A percentile compares a stretch with the other conserved stretches of the same genome.
These are phyloP conservation scores for Hygrophorus russula DNA, from an alignment of 768 basidiomycete species.

Conservation along the genomic window DNA sequence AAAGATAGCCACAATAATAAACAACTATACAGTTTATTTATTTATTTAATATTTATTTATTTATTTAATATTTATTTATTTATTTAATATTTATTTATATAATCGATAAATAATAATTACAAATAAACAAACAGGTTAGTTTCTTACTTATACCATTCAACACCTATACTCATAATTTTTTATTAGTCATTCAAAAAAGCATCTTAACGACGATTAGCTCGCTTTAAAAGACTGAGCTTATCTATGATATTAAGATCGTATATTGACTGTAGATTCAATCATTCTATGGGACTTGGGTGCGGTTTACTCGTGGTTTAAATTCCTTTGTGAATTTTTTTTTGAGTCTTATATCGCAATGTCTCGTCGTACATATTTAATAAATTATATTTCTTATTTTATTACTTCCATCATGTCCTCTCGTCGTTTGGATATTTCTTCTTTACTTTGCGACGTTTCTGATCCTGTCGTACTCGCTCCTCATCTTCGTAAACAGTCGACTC, in stretches of 20 bases:
- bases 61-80: no score
- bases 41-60: neutral
- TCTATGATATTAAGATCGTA: constrained; percentile 89
- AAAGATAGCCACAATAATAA: constrained; percentile 2
- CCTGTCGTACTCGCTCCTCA: constrained; percentile 22
- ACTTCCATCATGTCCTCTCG: constrained; percentile 44
- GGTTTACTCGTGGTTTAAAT: constrained; percentile 32
- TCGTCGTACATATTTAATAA: constrained; percentile 58
- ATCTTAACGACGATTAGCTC: constrained; percentile 80
- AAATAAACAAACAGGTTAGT: no score
- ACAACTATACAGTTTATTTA: constrained; percentile 23
- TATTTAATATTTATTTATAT: no score
- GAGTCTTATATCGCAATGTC: constrained; percentile 94
- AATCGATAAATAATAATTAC: no score
- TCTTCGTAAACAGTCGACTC: constrained; percentile 11
- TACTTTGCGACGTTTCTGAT: constrained; percentile 43
- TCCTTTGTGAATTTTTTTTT: constrained; percentile 60
- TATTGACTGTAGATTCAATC: constrained; percentile 57
- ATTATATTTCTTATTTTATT: constrained; percentile 7
- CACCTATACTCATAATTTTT: neutral
- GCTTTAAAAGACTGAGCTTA: constrained; percentile 56
- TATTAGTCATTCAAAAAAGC: constrained; percentile 70
- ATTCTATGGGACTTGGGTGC: constrained; percentile 85
- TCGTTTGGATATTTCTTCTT: constrained; percentile 66
- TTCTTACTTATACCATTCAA: no score